Evolutionary conservation across 2,329 filamentous ascomycete species (phyloP), one percentile per base, ranked within the genome.

Genomic region (Nemania diffusa): DNA sequence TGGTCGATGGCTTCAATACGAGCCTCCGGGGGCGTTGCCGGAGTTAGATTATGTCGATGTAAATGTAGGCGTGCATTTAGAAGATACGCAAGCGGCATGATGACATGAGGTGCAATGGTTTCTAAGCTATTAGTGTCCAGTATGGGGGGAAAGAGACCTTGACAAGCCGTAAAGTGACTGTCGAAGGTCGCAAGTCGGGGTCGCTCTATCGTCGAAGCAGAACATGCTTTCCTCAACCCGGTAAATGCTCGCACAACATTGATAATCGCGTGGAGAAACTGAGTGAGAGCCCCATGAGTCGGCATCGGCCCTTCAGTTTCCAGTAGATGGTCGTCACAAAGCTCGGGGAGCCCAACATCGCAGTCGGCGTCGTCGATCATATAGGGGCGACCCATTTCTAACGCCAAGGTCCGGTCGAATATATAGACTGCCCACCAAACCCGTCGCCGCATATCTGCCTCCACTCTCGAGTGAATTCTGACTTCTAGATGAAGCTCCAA

Each of bases 351-450:
- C 24, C 88, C 84, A 6, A 94, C 90, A 72, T 97, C 93, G 81
- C 93, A 97, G 78, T 98, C 95, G 34, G 88, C 86, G 73, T 98
- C 95, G 75, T 94, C 87, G 75, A 98, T 97, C 71, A 94, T 81
- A 63, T 92, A 87, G 0, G 95, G 93, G 57, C 91, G 89, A 8
- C 93, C 92, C 37, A 94, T 84, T 76, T 97, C 94, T 13, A 97
- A 83, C 0, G 93, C 90, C 57, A 97, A 82, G 27, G 92, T 86
- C 69, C 94, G 89, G 80, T 99, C 96, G 81, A 94, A 89, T 51
- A 93, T 88, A 79, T 98, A 98, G 64, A 97, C 88, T 15, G 92
- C 89, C 94, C 96, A 99, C 95, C 95, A 99, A 2, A 96, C 88
- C 62, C 94, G 87, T 68, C 92, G 89, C 62, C 94, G 89, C 88